Conservation (phyloP, 179 eudicot species). For the Vitellaria paradoxa region DNA sequence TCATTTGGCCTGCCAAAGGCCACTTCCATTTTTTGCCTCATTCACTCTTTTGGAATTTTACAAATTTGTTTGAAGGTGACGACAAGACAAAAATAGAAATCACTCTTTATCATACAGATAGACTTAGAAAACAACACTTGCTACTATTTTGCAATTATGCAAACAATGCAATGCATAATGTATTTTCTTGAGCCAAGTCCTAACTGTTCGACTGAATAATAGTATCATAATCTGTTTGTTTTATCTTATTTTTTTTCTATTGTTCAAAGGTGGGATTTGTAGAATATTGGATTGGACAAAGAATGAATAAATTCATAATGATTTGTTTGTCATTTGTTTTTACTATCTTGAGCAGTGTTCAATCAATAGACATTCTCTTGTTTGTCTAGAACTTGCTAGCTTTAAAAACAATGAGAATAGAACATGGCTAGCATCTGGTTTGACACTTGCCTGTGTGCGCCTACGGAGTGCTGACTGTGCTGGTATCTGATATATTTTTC, state of each 20-base stretch:
- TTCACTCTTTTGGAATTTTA: background rate
- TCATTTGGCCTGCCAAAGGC: background rate
- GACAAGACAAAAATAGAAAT: background rate
- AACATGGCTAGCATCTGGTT: background rate
- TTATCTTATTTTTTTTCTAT: background rate
- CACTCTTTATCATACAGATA: background rate
- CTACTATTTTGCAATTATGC: background rate
- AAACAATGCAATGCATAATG: background rate
- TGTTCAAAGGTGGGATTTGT: no score
- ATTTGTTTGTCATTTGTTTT: no score
- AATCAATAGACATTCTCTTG: background rate
- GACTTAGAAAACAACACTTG: background rate
- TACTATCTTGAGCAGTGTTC: no score
- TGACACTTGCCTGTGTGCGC: background rate
- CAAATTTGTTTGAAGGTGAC: background rate
- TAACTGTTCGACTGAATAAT: background rate
- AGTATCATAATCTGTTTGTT: background rate
- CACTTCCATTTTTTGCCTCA: background rate
- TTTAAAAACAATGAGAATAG: background rate
- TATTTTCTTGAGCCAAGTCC: background rate
- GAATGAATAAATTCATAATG: no score
- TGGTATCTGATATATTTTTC: no score
- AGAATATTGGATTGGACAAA: no score
- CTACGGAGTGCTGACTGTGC: background rate
- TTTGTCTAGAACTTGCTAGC: background rate